phyloP scores from a whole-genome alignment of 352 stramenopile genomes.

The Salisapilia sapeloensis region DNA sequence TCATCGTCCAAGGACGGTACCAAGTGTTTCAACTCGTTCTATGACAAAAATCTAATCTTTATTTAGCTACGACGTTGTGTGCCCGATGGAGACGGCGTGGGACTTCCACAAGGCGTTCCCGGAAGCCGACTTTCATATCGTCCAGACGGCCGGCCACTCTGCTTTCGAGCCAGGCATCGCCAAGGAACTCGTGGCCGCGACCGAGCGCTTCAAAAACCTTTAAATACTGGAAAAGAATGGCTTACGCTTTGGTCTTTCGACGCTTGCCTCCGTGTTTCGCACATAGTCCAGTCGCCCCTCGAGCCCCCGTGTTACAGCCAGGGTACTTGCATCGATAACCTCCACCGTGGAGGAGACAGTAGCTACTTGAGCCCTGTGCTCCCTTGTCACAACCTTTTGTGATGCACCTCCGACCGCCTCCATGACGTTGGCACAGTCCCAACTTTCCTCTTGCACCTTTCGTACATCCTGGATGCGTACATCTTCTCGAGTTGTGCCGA shows the following conservation, averaged over 20 bases:
- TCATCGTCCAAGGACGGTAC: constrained; percentile 83
- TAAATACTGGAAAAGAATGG: constrained; percentile 3
- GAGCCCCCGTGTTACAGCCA: constrained; percentile 54
- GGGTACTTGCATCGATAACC: constrained; percentile 66
- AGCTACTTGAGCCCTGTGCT: constrained; percentile 56
- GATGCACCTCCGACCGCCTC: constrained; percentile 63
- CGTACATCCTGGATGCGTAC: constrained; percentile 32
- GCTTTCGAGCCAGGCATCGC: constrained; percentile 59
- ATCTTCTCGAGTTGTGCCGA: constrained; percentile 11
- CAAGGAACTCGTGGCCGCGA: constrained; percentile 53
- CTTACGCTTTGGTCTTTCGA: neutral
- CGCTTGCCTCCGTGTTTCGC: constrained; percentile 46
- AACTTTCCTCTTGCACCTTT: constrained; percentile 70
- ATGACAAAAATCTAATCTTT: neutral
- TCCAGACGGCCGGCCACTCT: constrained; percentile 59
- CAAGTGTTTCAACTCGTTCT: constrained; percentile 1
- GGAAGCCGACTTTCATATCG: constrained; percentile 47
- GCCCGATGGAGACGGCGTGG: constrained; percentile 73
- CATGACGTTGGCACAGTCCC: constrained; percentile 73
- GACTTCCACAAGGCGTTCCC: constrained; percentile 73
- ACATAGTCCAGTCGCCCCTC: constrained; percentile 54
- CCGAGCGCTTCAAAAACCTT: constrained; percentile 39
- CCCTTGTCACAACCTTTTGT: constrained; percentile 50
- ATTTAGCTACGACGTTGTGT: constrained; percentile 79
- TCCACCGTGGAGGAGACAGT: constrained; percentile 71